Evolutionary conservation across 345 rosid species (phyloP).

Genomic region (Hirschfeldia incana): DNA sequence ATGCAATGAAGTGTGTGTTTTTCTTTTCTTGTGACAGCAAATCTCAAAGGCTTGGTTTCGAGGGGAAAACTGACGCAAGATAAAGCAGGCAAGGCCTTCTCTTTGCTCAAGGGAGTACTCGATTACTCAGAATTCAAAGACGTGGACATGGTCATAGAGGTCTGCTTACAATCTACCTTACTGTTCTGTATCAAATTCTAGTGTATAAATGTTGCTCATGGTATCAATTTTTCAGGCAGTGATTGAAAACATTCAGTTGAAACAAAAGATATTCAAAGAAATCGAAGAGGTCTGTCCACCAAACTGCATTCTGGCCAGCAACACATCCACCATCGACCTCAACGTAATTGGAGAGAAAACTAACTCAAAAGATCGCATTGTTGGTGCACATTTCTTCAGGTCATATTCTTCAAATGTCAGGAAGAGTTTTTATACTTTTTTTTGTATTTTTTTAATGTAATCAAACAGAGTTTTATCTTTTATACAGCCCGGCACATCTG

Average conservation of each 20-base stretch:
- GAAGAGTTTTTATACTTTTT: neutral
- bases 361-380: conserved; percentile 72
- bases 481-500: conserved; percentile 85
- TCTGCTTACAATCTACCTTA: conserved; percentile 10
- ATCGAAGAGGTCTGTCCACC: conserved; percentile 79
- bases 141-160: conserved; percentile 98
- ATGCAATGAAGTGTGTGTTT: conserved; percentile 11
- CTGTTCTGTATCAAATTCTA: neutral
- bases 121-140: conserved; percentile 84
- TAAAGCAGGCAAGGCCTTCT: conserved; percentile 71
- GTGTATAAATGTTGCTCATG: conserved; percentile 2
- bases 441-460: neutral
- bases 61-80: conserved; percentile 68
- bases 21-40: conserved; percentile 52
- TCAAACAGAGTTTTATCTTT: conserved; percentile 18
- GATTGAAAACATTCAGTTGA: conserved; percentile 73
- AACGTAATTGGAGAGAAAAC: conserved; percentile 75
- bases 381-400: conserved; percentile 99
- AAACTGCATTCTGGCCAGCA: conserved; percentile 88
- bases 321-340: conserved; percentile 87
- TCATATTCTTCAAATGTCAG: neutral
- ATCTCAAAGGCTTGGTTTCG: conserved; percentile 66
- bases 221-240: conserved; percentile 70
- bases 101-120: conserved; percentile 75
- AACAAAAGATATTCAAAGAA: conserved; percentile 87